phyloP scores from a whole-genome alignment of 371 early-diverging fungal species.

The Mortierella sp. region DNA sequence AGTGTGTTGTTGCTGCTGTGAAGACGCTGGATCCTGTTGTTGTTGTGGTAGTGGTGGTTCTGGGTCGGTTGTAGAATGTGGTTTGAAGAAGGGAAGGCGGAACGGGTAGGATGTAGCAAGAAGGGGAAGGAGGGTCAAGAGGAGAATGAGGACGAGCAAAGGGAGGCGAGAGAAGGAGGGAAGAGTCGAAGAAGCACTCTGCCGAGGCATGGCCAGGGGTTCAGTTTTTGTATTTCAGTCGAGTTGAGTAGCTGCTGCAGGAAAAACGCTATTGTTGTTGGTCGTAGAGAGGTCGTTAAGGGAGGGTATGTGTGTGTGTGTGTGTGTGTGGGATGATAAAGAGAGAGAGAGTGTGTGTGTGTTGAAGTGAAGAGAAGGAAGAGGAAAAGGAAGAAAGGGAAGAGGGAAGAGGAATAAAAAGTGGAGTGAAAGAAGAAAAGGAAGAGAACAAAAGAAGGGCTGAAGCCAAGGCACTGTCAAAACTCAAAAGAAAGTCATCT shows the following conservation, averaged over 20 bases:
- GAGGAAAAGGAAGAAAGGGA: background rate
- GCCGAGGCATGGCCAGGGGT: conserved; percentile 37
- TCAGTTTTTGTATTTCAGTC: background rate
- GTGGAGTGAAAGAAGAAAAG: background rate
- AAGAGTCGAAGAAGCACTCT: conserved; percentile 12
- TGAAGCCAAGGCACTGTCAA: too few relatives aligned
- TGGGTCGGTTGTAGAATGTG: conserved; percentile 2
- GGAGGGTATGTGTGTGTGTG: background rate
- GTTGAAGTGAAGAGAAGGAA: background rate
- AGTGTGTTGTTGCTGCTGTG: conserved; percentile 8
- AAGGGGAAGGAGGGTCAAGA: conserved; percentile 13
- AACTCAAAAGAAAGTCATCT: background rate
- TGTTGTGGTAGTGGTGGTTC: conserved; percentile 1
- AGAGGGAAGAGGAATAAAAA: background rate
- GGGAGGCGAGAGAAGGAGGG: background rate
- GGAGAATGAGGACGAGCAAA: background rate
- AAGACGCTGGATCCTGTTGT: background rate
- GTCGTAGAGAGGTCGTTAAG: background rate
- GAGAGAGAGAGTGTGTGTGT: background rate
- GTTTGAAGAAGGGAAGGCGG: conserved; percentile 16
- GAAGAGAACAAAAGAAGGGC: background rate
- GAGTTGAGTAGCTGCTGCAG: background rate
- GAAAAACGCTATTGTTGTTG: background rate
- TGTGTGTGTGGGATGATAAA: background rate
- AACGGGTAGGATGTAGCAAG: conserved; percentile 34